Base-by-base conservation (phyloP, 495 filamentous ascomycete species). In the Monascus purpureus region DNA sequence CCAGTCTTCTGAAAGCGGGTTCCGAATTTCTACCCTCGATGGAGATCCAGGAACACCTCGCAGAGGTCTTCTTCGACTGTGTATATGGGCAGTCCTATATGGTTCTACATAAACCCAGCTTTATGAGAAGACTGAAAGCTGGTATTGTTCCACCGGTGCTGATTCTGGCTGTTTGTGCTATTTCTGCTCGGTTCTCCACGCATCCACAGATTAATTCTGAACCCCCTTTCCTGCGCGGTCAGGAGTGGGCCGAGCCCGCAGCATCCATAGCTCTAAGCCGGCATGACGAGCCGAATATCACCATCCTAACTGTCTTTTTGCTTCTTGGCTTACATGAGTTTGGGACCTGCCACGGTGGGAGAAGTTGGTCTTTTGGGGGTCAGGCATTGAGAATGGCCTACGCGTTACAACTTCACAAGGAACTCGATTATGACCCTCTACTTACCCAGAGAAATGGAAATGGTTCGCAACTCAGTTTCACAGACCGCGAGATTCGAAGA, bases 331-430 rank as follows among this genome's bases (percentile, higher is more conserved):
- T 97, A 29, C 90, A 97, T 47, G 87, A 93, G 45, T 94, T 97
- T 43, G 90, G 90, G 17, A 95, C 90, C 26, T 95, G 90, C 49
- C 87, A 95, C 50, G 90, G 90, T 38, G 88, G 90, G 8, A 69
- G 87, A 37, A 93, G 85, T 47, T 97, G 90, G 90, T 82, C 90
- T 30, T 71, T 93, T 41, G 84, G 85, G 23, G 90, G 90, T 1
- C 87, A 93, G 60, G 90, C 90, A 13, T 82, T 90, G 45, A 68
- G 90, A 25, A 97, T 95, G 90, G 90, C 87, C 12, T 94, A 92
- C 58, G 88, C 90, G 12, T 61, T 97, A 25, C 90, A 95, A 44
- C 63, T 97, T 25, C 90, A 97, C 51, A 79, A 79, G 53, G 88
- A 97, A 53, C 65, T 92, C n/a, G 86, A 90, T 34, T 71, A 82